Percentiles rank a stretch among this genome's conserved stretches.
phyloP scores from a whole-genome alignment of 148 eudicot species.

The Fagopyrum homotropicum region DNA sequence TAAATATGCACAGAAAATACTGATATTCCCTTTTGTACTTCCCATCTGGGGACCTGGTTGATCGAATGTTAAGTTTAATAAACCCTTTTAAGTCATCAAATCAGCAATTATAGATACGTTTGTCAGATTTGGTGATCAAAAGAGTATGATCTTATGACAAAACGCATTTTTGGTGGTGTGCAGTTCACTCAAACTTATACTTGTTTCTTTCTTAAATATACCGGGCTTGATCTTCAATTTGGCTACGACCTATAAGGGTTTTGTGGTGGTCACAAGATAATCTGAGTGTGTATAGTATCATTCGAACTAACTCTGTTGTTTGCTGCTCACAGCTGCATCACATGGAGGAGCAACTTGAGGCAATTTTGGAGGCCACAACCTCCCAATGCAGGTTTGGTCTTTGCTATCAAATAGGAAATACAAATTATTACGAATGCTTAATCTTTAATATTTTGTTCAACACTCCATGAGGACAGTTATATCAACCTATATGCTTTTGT shows the following conservation, averaged over 20 bases:
- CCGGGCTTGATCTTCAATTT: not conserved
- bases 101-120: not conserved
- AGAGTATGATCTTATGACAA: not conserved
- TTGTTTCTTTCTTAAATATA: not conserved
- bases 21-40: not conserved
- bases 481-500: not conserved
- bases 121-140: not conserved
- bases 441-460: not conserved
- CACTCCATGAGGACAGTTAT: not conserved
- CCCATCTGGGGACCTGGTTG: not conserved
- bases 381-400: constrained; percentile 58
- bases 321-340: constrained; percentile 40
- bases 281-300: not conserved
- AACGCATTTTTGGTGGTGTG: not conserved
- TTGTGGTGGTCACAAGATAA: not conserved
- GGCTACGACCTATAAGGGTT: not conserved
- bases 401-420: constrained; percentile 1
- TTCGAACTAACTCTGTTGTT: constrained; percentile 11
- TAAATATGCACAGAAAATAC: not conserved
- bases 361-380: constrained; percentile 38
- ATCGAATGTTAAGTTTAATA: not conserved
- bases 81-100: not conserved
- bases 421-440: not conserved
- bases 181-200: not conserved
- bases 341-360: constrained; percentile 80